Percentiles rank a stretch among this genome's conserved stretches.
Evolutionary conservation across 192 early-diverging fungal species (phyloP).

Genomic region (Haplosporangium gracile): DNA sequence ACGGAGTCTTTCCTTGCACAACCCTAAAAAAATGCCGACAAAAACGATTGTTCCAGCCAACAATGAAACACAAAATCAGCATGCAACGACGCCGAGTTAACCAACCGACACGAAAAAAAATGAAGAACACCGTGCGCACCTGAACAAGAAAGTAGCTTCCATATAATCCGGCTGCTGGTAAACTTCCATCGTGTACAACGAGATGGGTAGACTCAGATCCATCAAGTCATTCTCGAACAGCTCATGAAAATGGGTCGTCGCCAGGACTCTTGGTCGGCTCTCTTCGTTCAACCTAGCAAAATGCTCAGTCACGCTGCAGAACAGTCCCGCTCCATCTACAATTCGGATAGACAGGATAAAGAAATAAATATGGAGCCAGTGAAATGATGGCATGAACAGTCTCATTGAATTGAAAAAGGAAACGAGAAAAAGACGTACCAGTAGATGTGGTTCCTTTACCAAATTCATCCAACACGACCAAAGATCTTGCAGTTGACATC

Average conservation of each 20-base stretch:
- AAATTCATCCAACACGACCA: conserved; percentile 87
- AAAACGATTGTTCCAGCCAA: not conserved
- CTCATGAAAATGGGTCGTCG: conserved; percentile 92
- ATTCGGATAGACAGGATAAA: conserved; percentile 28
- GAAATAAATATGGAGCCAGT: not conserved
- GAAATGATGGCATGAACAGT: too few relatives aligned
- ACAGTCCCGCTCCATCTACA: conserved; percentile 83
- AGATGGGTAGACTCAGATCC: conserved; percentile 50
- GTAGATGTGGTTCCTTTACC: conserved; percentile 80
- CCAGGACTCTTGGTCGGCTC: conserved; percentile 76
- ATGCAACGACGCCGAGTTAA: not conserved
- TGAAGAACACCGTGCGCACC: conserved; percentile 24
- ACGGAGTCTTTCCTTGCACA: conserved; percentile 50
- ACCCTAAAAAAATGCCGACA: conserved; percentile 27
- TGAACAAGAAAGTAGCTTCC: conserved; percentile 74
- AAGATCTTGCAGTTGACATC: conserved; percentile 62
- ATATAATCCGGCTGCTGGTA: conserved; percentile 50
- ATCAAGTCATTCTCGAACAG: conserved; percentile 65
- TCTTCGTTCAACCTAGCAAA: conserved; percentile 58
- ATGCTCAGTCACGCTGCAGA: conserved; percentile 77
- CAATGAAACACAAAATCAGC: too few relatives aligned
- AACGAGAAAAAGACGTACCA: conserved; percentile 39
- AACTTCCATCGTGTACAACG: conserved; percentile 72
- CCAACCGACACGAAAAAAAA: not conserved
- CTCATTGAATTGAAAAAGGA: not conserved